A percentile compares a stretch with the other conserved stretches of the same genome.
These are phyloP conservation scores for Moringa oleifera DNA, from an alignment of 345 rosid species.

Conservation along the genomic window DNA sequence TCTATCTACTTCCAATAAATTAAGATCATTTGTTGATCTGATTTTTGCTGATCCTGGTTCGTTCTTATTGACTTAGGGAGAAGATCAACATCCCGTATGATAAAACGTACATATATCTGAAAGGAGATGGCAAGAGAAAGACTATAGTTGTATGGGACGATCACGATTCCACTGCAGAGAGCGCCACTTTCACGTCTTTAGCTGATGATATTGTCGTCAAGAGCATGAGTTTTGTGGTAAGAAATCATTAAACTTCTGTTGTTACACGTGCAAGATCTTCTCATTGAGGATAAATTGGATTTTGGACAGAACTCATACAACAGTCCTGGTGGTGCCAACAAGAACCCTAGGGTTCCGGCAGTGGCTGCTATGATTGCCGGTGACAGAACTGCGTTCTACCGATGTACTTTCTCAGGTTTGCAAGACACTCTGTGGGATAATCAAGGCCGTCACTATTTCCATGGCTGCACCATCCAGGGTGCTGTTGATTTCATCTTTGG, in stretches of 20 bases:
- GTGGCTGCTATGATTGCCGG: constrained; percentile 66
- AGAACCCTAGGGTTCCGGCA: constrained; percentile 41
- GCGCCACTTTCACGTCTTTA: constrained; percentile 57
- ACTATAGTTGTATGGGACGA: constrained; percentile 70
- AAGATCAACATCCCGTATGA: constrained; percentile 60
- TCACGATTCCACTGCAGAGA: constrained; percentile 29
- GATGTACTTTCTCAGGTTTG: constrained; percentile 53
- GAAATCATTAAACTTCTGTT: background rate
- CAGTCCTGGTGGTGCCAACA: constrained; percentile 23
- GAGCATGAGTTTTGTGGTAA: constrained; percentile 48
- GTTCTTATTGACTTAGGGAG: too few relatives aligned
- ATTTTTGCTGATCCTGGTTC: too few relatives aligned
- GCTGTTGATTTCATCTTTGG: constrained; percentile 90
- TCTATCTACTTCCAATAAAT: too few relatives aligned
- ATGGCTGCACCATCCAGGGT: constrained; percentile 60
- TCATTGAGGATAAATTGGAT: too few relatives aligned
- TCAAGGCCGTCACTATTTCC: constrained; percentile 64
- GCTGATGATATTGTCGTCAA: constrained; percentile 61
- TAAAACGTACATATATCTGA: constrained; percentile 55
- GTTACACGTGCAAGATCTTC: too few relatives aligned
- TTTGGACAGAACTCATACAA: constrained; percentile 62
- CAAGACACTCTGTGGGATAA: constrained; percentile 87
- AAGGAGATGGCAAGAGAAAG: constrained; percentile 46
- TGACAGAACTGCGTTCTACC: constrained; percentile 51
- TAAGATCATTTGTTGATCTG: too few relatives aligned